phyloP scores from a whole-genome alignment of 2,329 filamentous ascomycete species.

The Madurella mycetomatis region DNA sequence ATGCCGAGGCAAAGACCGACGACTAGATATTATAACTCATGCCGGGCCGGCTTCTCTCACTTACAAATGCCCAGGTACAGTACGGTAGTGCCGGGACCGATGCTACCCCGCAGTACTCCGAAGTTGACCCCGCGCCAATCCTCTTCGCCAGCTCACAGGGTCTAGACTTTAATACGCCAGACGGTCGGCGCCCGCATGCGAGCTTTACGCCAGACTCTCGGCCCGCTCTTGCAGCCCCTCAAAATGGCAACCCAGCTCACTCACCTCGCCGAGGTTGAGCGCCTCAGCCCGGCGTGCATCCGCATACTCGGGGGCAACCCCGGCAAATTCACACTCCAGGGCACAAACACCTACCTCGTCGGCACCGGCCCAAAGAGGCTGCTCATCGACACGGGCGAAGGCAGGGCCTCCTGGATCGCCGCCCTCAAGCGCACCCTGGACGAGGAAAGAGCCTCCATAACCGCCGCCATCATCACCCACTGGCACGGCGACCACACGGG shows the following conservation, averaged over 20 bases:
- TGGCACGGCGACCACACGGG: slow-evolving; percentile 87
- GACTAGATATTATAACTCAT: background rate
- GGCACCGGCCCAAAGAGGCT: slow-evolving; percentile 70
- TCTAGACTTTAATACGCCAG: background rate
- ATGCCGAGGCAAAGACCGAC: background rate
- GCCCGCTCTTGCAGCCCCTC: background rate
- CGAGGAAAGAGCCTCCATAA: slow-evolving; percentile 63
- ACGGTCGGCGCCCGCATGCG: background rate
- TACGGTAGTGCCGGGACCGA: slow-evolving; percentile 1
- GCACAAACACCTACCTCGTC: slow-evolving; percentile 93
- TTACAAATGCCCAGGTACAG: background rate
- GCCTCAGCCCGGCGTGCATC: slow-evolving; percentile 72
- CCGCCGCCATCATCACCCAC: slow-evolving; percentile 75
- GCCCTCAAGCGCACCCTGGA: slow-evolving; percentile 61
- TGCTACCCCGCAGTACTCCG: slow-evolving; percentile 8
- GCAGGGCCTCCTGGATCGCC: slow-evolving; percentile 66
- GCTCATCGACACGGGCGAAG: slow-evolving; percentile 88
- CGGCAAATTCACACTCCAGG: slow-evolving; percentile 69
- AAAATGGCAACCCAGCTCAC: slow-evolving; percentile 60
- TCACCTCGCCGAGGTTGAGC: slow-evolving; percentile 67
- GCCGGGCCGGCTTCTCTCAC: background rate
- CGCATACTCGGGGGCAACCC: slow-evolving; percentile 89
- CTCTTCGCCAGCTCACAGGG: background rate
- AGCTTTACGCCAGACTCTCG: background rate
- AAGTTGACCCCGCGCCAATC: background rate